Evolutionary conservation across 1,139 yeast species (phyloP).

Genomic region (Pichia sp.): DNA sequence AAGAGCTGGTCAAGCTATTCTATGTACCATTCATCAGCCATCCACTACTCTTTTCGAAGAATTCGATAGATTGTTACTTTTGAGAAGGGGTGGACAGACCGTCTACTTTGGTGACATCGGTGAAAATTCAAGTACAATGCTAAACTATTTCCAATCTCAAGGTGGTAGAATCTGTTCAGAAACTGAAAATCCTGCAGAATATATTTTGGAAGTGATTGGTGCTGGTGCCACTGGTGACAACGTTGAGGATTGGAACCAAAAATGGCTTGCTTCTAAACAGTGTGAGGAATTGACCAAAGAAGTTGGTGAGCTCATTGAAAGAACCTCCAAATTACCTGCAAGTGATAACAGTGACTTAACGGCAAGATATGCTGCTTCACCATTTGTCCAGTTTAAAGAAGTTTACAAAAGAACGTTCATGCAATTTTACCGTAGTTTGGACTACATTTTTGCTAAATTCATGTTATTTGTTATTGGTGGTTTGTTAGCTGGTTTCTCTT

Average conservation of each 20-base stretch:
- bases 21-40: slow-evolving; percentile 56
- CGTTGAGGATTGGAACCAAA: slow-evolving; percentile 41
- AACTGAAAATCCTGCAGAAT: slow-evolving; percentile 51
- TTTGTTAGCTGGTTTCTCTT: slow-evolving; percentile 42
- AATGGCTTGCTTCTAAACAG: slow-evolving; percentile 33
- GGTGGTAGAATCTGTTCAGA: slow-evolving; percentile 49
- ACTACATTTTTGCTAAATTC: slow-evolving; percentile 43
- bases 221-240: slow-evolving; percentile 50
- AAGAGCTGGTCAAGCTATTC: slow-evolving; percentile 45
- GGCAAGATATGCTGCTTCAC: slow-evolving; percentile 35
- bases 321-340: slow-evolving; percentile 18
- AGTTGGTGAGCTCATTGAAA: slow-evolving; percentile 24
- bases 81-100: slow-evolving; percentile 49
- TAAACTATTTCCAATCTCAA: slow-evolving; percentile 47
- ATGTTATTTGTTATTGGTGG: slow-evolving; percentile 35
- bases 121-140: slow-evolving; percentile 40
- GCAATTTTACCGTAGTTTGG: slow-evolving; percentile 47
- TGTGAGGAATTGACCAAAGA: slow-evolving; percentile 20
- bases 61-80: slow-evolving; percentile 41
- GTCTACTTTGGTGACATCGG: slow-evolving; percentile 60
- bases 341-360: slow-evolving; percentile 32
- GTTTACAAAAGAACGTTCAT: slow-evolving; percentile 40
- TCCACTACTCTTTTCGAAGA: slow-evolving; percentile 49
- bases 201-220: slow-evolving; percentile 53
- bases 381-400: slow-evolving; percentile 37